Evolutionary conservation across 2,329 filamentous ascomycete genomes (phyloP), one percentile per base, ranked within the genome.

Genomic region (Didymella glomerata): DNA sequence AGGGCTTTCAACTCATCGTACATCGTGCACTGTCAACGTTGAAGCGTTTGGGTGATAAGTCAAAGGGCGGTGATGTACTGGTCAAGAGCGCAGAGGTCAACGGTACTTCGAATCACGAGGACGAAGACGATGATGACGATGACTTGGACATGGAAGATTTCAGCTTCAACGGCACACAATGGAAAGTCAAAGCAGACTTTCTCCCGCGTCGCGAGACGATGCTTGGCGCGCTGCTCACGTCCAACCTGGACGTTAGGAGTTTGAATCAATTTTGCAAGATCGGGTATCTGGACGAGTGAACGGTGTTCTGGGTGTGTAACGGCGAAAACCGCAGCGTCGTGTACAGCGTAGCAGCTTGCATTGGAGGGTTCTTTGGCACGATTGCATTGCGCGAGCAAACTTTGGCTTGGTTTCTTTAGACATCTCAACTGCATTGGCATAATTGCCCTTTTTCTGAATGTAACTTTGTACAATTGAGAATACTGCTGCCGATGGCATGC

Each of bases 1-100:
- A 73, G 54, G 76, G 74, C 28, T 78, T 76, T 52, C 75, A 76
- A 13, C 72, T 76, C 36, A 77, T 80, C 40, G 77, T 80, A 0
- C 77, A 81, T 57, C 79, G 81, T 6, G 80, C 80, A 9, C 62
- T 83, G 5, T 77, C 74, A 13, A 83, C 82, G 75, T 72, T 83
- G 54, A 79, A 78, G 62, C 73, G 80, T 8, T 62, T 83, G 34
- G 80, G 78, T 3, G 80, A 82, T 58, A 81, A 80, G 68, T 77
- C 67, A 4, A 76, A 74, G 58, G 76, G 72, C 46, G 65, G 73
- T 42, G 75, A 78, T 25, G 44, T 64, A 16, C 36, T 76, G 28
- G 73, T 76, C 13, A 76, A 72, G 55, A 55, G 69, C 27, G 64
- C 64, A 40, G 64, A 67, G 50, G 57, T 47, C 22, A 74, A 75